Base-by-base conservation (phyloP, 208 protist genomes). In the Leishmania aethiopica region DNA sequence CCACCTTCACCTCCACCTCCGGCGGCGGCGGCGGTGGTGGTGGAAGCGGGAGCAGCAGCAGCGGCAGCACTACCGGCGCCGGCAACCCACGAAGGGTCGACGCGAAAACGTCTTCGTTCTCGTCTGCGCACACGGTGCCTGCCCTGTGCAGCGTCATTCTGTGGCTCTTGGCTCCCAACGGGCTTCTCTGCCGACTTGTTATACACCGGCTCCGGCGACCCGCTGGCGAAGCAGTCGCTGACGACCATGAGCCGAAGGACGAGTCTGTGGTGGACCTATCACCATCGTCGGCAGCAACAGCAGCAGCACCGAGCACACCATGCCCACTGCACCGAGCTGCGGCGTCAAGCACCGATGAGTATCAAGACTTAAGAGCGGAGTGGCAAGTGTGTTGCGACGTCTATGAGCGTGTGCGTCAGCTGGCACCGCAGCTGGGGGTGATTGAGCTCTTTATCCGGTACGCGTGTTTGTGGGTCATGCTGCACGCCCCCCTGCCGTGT, bases 111-210 rank as follows among this genome's bases (percentile, higher is more conserved):
- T 3, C 73, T 1, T 77, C 73, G 4, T 11, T 60, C 42, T 22
- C 76, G 42, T 45, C 59, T 4, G 13, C 42, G 55, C 83, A 82
- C 69, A 67, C 78, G 35, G 75, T 88, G 25, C 78, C 84, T 2
- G 32, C 72, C 8, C 70, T 88, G 1, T 83, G 80, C 66, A 49
- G 77, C 19, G 6, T 88, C 40, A 35, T 88, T 1, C 72, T 88
- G 32, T 88, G 85, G 85, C 51, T 88, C 37, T 76, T 88, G 47
- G 17, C 82, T 0, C 85, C 85, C 1, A 88, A 88, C 55, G 85
- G 85, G 0, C 35, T 85, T 19, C 53, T 88, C 19, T 67, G 55
- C 28, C 77, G 84, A 28, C 49, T 79, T 42, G 47, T 82, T 3
- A 73, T 78, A 1, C 70, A 67, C 45, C 77, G 64, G 45, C 45